These are phyloP conservation scores for Danielozyma ontarioensis DNA, from an alignment of 805 yeast species.

Conservation along the genomic window DNA sequence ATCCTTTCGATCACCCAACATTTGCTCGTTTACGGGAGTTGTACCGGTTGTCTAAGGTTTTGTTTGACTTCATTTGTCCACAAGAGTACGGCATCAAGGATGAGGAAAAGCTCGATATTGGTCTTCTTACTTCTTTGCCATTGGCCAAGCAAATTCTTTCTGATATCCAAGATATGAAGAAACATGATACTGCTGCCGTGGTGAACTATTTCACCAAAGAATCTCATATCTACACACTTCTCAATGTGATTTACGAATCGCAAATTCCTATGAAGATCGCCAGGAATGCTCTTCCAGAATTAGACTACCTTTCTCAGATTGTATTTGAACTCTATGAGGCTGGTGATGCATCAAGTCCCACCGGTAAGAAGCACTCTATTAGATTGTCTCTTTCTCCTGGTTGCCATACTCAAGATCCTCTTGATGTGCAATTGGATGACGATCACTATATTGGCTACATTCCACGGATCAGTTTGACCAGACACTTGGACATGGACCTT, in stretches of 20 bases:
- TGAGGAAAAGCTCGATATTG: slow-evolving; percentile 92
- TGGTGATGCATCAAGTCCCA: slow-evolving; percentile 53
- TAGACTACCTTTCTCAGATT: slow-evolving; percentile 92
- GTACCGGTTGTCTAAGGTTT: slow-evolving; percentile 82
- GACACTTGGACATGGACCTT: slow-evolving; percentile 88
- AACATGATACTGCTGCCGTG: slow-evolving; percentile 74
- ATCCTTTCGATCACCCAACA: slow-evolving; percentile 70
- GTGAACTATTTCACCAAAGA: slow-evolving; percentile 94
- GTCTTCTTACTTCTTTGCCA: slow-evolving; percentile 89
- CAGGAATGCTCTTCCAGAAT: slow-evolving; percentile 91
- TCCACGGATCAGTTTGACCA: slow-evolving; percentile 82
- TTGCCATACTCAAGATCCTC: slow-evolving; percentile 95
- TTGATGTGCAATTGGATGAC: slow-evolving; percentile 93
- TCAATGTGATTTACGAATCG: slow-evolving; percentile 87
- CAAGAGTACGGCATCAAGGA: slow-evolving; percentile 98
- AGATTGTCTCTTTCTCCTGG: slow-evolving; percentile 94
- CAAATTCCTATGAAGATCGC: slow-evolving; percentile 94
- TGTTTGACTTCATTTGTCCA: slow-evolving; percentile 96
- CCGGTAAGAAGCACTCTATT: slow-evolving; percentile 80
- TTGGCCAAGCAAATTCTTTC: slow-evolving; percentile 79
- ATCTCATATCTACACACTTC: slow-evolving; percentile 88
- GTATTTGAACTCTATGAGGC: slow-evolving; percentile 89
- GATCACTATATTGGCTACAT: slow-evolving; percentile 96
- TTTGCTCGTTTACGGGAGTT: slow-evolving; percentile 81
- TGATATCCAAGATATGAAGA: slow-evolving; percentile 77